Percentiles rank a stretch among this genome's conserved stretches.
These are phyloP conservation scores for Pseudozyma tsukubaensis DNA, from an alignment of 1,284 basidiomycete species.

Conservation along the genomic window DNA sequence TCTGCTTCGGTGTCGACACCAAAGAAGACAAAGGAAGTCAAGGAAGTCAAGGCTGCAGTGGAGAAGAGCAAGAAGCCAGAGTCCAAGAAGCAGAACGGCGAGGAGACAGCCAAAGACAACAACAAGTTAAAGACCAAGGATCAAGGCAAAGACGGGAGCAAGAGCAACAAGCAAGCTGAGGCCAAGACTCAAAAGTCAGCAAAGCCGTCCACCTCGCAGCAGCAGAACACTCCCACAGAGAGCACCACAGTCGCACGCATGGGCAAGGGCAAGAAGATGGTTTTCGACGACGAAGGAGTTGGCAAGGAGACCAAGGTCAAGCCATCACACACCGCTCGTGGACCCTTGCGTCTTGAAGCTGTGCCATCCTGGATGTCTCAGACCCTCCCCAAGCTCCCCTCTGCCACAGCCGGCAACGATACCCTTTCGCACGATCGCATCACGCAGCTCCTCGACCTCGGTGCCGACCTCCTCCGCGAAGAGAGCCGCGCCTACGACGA, in stretches of 20 bases:
- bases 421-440: conserved; percentile 41
- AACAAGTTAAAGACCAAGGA: conserved; percentile 27
- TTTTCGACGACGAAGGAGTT: conserved; percentile 53
- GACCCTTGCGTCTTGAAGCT: conserved; percentile 51
- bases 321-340: conserved; percentile 10
- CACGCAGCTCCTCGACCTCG: conserved; percentile 53
- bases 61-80: conserved; percentile 18
- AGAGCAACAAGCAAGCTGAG: conserved; percentile 23
- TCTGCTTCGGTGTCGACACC: conserved; percentile 2
- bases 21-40: conserved; percentile 17
- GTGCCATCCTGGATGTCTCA: conserved; percentile 52
- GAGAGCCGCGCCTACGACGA: conserved; percentile 59
- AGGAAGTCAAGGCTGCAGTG: conserved; percentile 8
- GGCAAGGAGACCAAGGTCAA: conserved; percentile 31
- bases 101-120: conserved; percentile 2
- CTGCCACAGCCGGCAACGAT: conserved; percentile 8
- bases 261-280: conserved; percentile 52
- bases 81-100: conserved; percentile 13
- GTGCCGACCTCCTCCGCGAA: conserved; percentile 47
- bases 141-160: conserved; percentile 2
- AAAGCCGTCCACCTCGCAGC: conserved; percentile 15
- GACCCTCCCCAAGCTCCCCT: conserved; percentile 37
- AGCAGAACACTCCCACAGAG: conserved; percentile 2
- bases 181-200: conserved; percentile 20
- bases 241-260: conserved; percentile 35